A percentile compares a stretch with the other conserved stretches of the same genome.
These are phyloP conservation scores for Panellus pusillus DNA, from an alignment of 768 basidiomycete species.

Conservation along the genomic window DNA sequence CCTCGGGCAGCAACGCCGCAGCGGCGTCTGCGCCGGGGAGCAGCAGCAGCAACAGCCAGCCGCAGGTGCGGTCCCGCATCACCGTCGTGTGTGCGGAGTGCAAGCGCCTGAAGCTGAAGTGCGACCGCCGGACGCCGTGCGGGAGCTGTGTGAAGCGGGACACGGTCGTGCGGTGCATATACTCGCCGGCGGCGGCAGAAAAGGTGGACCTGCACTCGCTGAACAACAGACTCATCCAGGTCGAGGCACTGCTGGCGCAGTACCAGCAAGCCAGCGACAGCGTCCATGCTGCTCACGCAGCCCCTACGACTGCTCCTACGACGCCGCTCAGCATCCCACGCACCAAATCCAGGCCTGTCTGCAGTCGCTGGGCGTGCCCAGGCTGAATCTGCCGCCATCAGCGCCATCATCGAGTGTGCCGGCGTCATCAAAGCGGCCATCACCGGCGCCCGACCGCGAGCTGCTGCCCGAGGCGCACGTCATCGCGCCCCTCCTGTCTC, in stretches of 20 bases:
- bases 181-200: slow-evolving; percentile 81
- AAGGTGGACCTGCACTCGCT: slow-evolving; percentile 86
- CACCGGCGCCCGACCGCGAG: not conserved
- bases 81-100: slow-evolving; percentile 48
- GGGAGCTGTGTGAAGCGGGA: slow-evolving; percentile 79
- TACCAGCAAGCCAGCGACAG: slow-evolving; percentile 36
- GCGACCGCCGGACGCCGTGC: slow-evolving; percentile 77
- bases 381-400: not conserved
- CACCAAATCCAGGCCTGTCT: too few species aligned
- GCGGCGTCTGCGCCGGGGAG: too few species aligned
- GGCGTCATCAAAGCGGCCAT: not conserved
- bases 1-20: too few species aligned
- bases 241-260: slow-evolving; percentile 45
- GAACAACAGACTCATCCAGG: slow-evolving; percentile 73
- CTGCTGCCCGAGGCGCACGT: slow-evolving; percentile 10
- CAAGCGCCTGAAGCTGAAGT: slow-evolving; percentile 85
- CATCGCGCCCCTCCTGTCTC: slow-evolving; percentile 8
- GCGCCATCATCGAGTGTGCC: too few species aligned
- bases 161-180: slow-evolving; percentile 69
- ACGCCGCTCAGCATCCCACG: not conserved
- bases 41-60: too few species aligned
- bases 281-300: not conserved
- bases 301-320: not conserved
- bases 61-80: too few species aligned
- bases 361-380: not conserved